Evolutionary conservation across 768 basidiomycete species (phyloP), one percentile per base, ranked within the genome.

Genomic region (Sarcodon sp.): DNA sequence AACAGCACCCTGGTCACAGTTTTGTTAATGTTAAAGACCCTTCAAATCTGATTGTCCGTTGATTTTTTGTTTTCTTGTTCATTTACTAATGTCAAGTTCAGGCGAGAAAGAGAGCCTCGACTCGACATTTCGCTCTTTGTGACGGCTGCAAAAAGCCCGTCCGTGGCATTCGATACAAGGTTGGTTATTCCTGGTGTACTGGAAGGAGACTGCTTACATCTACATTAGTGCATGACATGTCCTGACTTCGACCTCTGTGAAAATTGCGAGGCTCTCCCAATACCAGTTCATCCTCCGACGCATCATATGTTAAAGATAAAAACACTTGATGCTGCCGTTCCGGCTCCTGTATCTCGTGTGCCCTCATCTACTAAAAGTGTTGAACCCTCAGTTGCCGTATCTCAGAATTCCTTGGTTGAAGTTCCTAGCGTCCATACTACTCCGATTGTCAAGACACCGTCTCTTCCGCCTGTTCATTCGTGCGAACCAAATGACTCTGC

Each of bases 211-310:
- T 39, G 33, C 13, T 33, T 16, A 37, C 36, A 13, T 35, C 6
- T 31, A 38, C 46, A 51, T 32, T 52, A 86, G 83, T 93, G 90
- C 64, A 80, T 87, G 76, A 64, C 67, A 3, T 93, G 90, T 64
- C 71, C 74, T 0, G 85, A 91, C 61, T 90, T 79, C 54, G 90
- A 93, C 57, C 70, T 92, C 13, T 93, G 89, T 64, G 68, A 71
- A 49, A 62, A 62, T 46, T 93, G 90, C 63, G 89, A 91, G 64
- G 80, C 87, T 5, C 70, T 77, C 49, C 89, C 89, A 0, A 84
- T 90, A 50, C 64, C 79, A 5, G 68, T 85, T 10, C 89, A 93
- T 59, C 85, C 87, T 0, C 50, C 60, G 10, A 75, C 64, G 33
- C 90, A 93, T 57, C 76, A 81, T 0, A 51, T 93, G 58, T 59